Base-by-base conservation (phyloP, 75 land plant genomes). In the Pinus albicaulis region DNA sequence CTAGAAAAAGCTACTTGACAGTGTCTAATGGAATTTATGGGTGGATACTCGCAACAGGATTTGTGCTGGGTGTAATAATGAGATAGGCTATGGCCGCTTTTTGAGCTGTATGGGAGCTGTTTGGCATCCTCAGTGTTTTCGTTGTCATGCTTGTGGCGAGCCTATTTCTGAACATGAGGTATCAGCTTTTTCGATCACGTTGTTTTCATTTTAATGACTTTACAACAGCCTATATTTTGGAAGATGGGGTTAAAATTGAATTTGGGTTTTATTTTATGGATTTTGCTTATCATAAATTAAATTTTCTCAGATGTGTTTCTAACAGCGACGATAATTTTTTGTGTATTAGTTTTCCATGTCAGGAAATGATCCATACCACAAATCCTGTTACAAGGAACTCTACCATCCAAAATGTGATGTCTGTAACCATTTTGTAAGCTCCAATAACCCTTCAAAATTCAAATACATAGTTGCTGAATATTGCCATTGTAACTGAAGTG, bases 121-220 rank as follows among this genome's bases (percentile, higher is more conserved):
- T 70, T 95, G 98, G 98, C 98, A 95, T 80, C 96, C 98, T 53
- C 82, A 89, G 61, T 95, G 98, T 75, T 93, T 95, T 76, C 72
- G 92, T 17, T 95, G 98, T 78, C 83, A 80, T 76, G 76, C 85
- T 72, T 95, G 98, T 74, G 74, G 82, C 59, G 79, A 72, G 36
- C 94, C 98, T 26, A 95, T 95, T 56, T 81, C 90, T 76, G 98
- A 90, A 59, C 77, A 85, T 76, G 95, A 95, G 93, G 98, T 95
- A 79, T 57, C 20, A 68, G 73, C 7, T 23, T 23, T 31, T 34
- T 20, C 1, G 19, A 63, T 19, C 4, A 55, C 28, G 2, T 48
- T 77, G 10, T 53, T 48, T 72, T 38, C 10, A 34, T 34, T 48
- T 34, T 38, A 28, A 25, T 44, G 16, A 61, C 38, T 55, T 11